Evolutionary conservation across 495 filamentous ascomycete genomes (phyloP).

Genomic region (Aspergillus asperescens): DNA sequence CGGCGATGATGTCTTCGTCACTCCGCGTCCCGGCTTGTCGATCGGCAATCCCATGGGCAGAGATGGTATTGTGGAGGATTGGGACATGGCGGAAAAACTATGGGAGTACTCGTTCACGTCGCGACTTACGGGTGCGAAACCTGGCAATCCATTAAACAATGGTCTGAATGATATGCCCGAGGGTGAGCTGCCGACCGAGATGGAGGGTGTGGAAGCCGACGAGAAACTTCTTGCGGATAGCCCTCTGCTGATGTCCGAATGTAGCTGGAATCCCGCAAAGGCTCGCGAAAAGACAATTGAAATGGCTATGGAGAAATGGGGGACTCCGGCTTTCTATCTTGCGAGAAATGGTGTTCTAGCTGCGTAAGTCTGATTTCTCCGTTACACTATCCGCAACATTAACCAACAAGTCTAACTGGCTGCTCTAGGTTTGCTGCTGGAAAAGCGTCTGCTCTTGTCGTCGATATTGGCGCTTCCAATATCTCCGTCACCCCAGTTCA

Average conservation of each 20-base stretch:
- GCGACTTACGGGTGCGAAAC: conserved; percentile 63
- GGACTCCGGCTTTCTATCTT: conserved; percentile 87
- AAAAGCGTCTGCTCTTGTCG: conserved; percentile 83
- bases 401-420: conserved; percentile 6
- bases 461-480: conserved; percentile 88
- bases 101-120: conserved; percentile 88
- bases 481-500: conserved; percentile 88
- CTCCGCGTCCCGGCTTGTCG: conserved; percentile 67
- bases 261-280: conserved; percentile 84
- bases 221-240: conserved; percentile 83
- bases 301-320: conserved; percentile 93
- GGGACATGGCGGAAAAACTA: conserved; percentile 82
- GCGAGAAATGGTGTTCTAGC: conserved; percentile 62
- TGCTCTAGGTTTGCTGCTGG: conserved; percentile 71
- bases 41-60: conserved; percentile 84
- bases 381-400: neutral
- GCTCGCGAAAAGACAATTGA: conserved; percentile 88
- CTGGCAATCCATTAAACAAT: conserved; percentile 60
- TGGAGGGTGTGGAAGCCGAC: conserved; percentile 60
- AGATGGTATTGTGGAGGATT: conserved; percentile 91
- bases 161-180: conserved; percentile 63
- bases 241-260: conserved; percentile 90
- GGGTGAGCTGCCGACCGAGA: conserved; percentile 58
- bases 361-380: conserved; percentile 43
- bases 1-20: conserved; percentile 81